Evolutionary conservation across 148 eudicot species (phyloP).

Genomic region (Heliosperma pusillum): DNA sequence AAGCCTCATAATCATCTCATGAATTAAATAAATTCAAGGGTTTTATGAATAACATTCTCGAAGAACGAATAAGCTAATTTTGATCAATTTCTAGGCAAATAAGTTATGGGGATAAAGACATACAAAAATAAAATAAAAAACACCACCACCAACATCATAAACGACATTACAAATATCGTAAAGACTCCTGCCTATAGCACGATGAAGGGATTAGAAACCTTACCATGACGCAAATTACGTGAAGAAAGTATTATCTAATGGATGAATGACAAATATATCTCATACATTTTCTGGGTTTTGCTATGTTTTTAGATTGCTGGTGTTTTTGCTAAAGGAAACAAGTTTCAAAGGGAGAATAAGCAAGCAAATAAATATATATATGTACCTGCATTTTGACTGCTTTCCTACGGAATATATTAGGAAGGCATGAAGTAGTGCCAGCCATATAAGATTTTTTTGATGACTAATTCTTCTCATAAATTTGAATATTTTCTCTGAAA

Average conservation of each 20-base stretch:
- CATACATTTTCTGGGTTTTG: constrained; percentile 10
- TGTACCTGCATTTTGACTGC: constrained; percentile 42
- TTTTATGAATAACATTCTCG: constrained; percentile 10
- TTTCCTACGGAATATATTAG: constrained; percentile 43
- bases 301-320: constrained; percentile 8
- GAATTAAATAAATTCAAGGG: background rate
- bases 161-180: background rate
- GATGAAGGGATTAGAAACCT: background rate
- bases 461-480: constrained; percentile 16
- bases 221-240: constrained; percentile 16
- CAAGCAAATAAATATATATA: background rate
- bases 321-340: constrained; percentile 4
- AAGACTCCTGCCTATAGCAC: background rate
- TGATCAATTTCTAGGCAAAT: background rate
- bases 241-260: constrained; percentile 1
- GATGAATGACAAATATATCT: constrained; percentile 19
- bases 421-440: constrained; percentile 33
- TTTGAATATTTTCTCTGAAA: background rate
- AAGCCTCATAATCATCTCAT: background rate
- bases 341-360: constrained; percentile 6
- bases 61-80: background rate
- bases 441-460: constrained; percentile 26
- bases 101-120: background rate
- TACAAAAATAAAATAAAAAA: background rate
- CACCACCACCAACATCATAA: background rate